These are phyloP conservation scores for Cyphellophora attinorum DNA, from an alignment of 2,329 filamentous ascomycete genomes.

Conservation along the genomic window DNA sequence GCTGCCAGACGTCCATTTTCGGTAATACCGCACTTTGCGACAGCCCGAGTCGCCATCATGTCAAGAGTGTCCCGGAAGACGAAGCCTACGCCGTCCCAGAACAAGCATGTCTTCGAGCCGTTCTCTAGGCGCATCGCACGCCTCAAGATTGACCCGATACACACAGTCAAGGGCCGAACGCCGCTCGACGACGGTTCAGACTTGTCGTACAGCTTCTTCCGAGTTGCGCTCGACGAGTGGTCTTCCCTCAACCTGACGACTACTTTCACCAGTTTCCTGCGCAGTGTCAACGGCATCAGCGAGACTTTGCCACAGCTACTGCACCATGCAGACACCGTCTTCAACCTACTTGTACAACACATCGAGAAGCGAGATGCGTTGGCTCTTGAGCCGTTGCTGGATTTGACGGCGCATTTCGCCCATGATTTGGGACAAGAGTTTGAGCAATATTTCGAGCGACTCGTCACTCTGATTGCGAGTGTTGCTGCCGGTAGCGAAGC, in stretches of 20 bases:
- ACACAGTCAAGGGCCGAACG: slow-evolving; percentile 61
- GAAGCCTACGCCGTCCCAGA: slow-evolving; percentile 44
- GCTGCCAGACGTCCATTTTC: too few species aligned
- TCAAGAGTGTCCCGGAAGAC: slow-evolving; percentile 57
- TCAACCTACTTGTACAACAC: slow-evolving; percentile 64
- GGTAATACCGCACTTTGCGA: too few species aligned
- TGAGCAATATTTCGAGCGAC: slow-evolving; percentile 73
- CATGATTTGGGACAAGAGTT: slow-evolving; percentile 82
- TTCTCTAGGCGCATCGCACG: slow-evolving; percentile 86
- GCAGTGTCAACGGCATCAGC: slow-evolving; percentile 65
- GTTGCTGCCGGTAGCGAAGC: slow-evolving; percentile 69
- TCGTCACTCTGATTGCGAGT: slow-evolving; percentile 64
- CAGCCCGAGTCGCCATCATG: slow-evolving; percentile 43
- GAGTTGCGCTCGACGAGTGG: slow-evolving; percentile 77
- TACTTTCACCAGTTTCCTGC: slow-evolving; percentile 66
- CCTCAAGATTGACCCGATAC: slow-evolving; percentile 86
- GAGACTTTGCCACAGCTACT: slow-evolving; percentile 88
- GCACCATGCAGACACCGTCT: slow-evolving; percentile 79
- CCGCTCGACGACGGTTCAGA: slow-evolving; percentile 67
- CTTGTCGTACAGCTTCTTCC: slow-evolving; percentile 72
- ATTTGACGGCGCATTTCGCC: slow-evolving; percentile 86
- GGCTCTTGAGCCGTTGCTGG: slow-evolving; percentile 75
- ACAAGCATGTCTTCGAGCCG: slow-evolving; percentile 81
- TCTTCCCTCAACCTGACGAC: slow-evolving; percentile 81
- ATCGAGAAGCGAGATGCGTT: slow-evolving; percentile 70